Conservation (phyloP, 2,329 filamentous ascomycete genomes). For the Ramularia endophylla region DNA sequence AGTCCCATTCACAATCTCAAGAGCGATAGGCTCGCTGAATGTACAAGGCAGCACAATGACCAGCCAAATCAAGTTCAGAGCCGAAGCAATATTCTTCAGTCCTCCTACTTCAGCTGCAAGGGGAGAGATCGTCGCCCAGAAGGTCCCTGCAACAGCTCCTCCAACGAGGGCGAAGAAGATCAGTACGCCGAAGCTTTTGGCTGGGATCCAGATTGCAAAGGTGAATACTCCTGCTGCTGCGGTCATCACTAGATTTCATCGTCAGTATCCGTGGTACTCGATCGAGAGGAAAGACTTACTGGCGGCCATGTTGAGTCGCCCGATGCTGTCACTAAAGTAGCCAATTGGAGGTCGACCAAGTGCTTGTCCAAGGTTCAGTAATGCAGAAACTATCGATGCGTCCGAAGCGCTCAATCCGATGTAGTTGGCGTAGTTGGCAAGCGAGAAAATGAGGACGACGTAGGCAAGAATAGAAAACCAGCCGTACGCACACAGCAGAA, state of each 20-base stretch:
- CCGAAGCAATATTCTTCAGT: constrained; percentile 60
- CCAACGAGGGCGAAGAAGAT: constrained; percentile 64
- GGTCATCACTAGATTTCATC: constrained; percentile 51
- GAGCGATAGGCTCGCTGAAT: constrained; percentile 52
- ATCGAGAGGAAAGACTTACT: too few species aligned
- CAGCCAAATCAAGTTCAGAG: constrained; percentile 66
- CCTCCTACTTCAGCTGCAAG: constrained; percentile 71
- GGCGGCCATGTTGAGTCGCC: constrained; percentile 65
- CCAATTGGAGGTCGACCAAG: constrained; percentile 67
- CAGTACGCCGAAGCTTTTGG: constrained; percentile 60
- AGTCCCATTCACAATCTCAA: constrained; percentile 47
- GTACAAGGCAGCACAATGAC: constrained; percentile 64
- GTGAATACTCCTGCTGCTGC: constrained; percentile 42
- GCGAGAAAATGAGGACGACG: constrained; percentile 67
- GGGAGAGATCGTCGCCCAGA: constrained; percentile 60
- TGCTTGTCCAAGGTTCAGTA: constrained; percentile 63
- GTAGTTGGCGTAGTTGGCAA: constrained; percentile 65
- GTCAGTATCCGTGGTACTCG: constrained; percentile 37
- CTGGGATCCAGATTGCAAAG: constrained; percentile 68
- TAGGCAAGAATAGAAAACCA: constrained; percentile 69
- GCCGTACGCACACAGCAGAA: constrained; percentile 61
- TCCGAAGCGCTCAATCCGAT: constrained; percentile 63
- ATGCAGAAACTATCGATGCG: constrained; percentile 64
- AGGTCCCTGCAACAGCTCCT: constrained; percentile 63
- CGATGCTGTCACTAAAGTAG: constrained; percentile 51